Evolutionary conservation across 441 rosid species (phyloP), one percentile per base, ranked within the genome.

Genomic region (Croton laevigatus): DNA sequence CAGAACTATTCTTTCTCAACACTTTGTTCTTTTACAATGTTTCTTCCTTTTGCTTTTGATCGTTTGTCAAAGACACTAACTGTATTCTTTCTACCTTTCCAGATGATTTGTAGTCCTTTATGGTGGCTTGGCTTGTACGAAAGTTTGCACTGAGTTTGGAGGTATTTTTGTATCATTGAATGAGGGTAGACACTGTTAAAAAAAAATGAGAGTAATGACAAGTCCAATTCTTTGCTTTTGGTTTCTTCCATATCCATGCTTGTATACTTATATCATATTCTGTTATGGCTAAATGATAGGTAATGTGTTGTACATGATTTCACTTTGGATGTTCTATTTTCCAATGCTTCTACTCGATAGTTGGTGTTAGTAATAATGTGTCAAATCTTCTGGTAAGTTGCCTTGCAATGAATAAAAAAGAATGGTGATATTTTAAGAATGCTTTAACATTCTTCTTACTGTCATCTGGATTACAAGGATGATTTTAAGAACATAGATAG

Each of bases 141-240:
- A 73, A 75, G 69, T 71, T 81, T 73, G 66, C 17, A 23, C 62
- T 75, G 62, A 52, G 57, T 57, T 67, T 60, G 66, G 62, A 76
- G 86, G 81, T 82, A 80, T 55, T 71, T 68, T 61, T 76, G 75
- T 69, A 72, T 66, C 68, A 65, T 55, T 75, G 67, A 67, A 58
- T 70, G 70, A 27, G 32, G 32, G 32, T 1, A 27, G 32, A 58
- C 73, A 59, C 59, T 80, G 67, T 59, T 72, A 22, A 68, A 65
- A 73, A 70, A 64, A 27, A 27, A n/a, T n/a, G 32, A 52, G 61
- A 53, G 73, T 71, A 79, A 59, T 75, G 79, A 65, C 60, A 34
- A n/a, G 69, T 74, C 62, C 77, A 73, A 44, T 70, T 73, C 22
- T 58, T 70, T 59, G 12, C 62, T 61, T 72, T 79, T 71, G 74